Conservation (phyloP, 2,329 filamentous ascomycete species). For the Penicillium brevicompactum region DNA sequence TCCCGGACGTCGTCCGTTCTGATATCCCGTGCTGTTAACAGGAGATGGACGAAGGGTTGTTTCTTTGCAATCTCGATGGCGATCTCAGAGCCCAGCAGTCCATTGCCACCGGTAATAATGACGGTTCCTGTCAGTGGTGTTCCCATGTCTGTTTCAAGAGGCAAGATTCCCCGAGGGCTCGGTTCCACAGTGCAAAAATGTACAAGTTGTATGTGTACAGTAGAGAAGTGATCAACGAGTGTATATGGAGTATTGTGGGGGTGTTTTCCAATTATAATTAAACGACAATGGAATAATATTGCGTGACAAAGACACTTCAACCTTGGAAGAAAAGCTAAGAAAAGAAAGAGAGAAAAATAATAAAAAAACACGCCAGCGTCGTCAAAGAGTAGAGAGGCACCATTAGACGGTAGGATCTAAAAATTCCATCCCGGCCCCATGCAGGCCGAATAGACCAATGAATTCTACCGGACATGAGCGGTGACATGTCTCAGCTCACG, state of each 20-base stretch:
- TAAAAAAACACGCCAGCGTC: neutral
- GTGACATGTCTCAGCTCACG: slow-evolving; percentile 24
- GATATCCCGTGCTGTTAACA: slow-evolving; percentile 35
- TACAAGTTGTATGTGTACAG: neutral
- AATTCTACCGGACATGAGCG: slow-evolving; percentile 11
- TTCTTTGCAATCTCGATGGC: slow-evolving; percentile 38
- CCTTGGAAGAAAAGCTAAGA: neutral
- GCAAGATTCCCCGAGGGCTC: neutral
- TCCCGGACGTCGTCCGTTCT: slow-evolving; percentile 31
- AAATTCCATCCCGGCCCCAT: slow-evolving; percentile 13
- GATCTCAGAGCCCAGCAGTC: slow-evolving; percentile 38
- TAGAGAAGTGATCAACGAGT: neutral
- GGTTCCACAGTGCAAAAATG: neutral
- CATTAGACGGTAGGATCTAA: slow-evolving; percentile 6
- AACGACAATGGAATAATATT: slow-evolving; percentile 7
- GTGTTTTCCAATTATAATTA: slow-evolving; percentile 1
- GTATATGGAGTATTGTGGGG: neutral
- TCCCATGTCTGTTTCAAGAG: slow-evolving; percentile 21
- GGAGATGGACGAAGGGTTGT: slow-evolving; percentile 38
- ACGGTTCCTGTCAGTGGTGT: slow-evolving; percentile 39
- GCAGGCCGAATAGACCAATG: slow-evolving; percentile 9
- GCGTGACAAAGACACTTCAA: slow-evolving; percentile 2
- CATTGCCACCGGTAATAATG: slow-evolving; percentile 41
- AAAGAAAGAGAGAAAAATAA: neutral
- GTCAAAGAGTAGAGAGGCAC: slow-evolving; percentile 13